Conservation (phyloP, 2,329 filamentous ascomycete genomes). For the Cytospora schulzeri region DNA sequence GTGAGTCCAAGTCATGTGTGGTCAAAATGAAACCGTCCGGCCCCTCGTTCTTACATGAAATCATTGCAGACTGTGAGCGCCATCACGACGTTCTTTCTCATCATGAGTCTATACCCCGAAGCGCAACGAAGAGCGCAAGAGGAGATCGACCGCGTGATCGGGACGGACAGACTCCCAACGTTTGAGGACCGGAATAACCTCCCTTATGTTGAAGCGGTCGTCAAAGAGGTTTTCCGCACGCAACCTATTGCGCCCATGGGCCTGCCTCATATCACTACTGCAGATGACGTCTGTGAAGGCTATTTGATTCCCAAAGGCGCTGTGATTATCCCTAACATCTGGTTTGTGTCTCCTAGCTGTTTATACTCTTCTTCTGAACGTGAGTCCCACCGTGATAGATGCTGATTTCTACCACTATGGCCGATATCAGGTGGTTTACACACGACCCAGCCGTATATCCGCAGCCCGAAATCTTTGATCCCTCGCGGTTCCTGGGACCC, state of each 20-base stretch:
- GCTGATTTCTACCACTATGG: background rate
- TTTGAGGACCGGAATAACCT: conserved; percentile 35
- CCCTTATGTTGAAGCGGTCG: conserved; percentile 36
- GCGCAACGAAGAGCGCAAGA: conserved; percentile 38
- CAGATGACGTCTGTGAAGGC: conserved; percentile 33
- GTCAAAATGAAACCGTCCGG: no score
- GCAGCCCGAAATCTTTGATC: conserved; percentile 25
- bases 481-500: conserved; percentile 28
- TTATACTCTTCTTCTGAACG: background rate
- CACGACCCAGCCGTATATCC: conserved; percentile 25
- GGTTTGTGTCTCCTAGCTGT: conserved; percentile 21
- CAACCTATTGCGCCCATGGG: conserved; percentile 39
- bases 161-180: conserved; percentile 35
- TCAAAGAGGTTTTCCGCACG: conserved; percentile 39
- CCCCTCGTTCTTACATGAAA: background rate
- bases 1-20: conserved; percentile 31
- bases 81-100: conserved; percentile 47
- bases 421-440: conserved; percentile 31
- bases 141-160: conserved; percentile 30
- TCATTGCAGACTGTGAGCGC: conserved; percentile 35
- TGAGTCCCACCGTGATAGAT: background rate
- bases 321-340: conserved; percentile 25
- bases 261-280: conserved; percentile 42
- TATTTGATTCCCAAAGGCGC: conserved; percentile 37
- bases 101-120: conserved; percentile 50